Percentiles rank a stretch among this genome's conserved stretches.
Evolutionary conservation across 1,139 yeast species (phyloP).

Genomic region (Candida gigantensis): DNA sequence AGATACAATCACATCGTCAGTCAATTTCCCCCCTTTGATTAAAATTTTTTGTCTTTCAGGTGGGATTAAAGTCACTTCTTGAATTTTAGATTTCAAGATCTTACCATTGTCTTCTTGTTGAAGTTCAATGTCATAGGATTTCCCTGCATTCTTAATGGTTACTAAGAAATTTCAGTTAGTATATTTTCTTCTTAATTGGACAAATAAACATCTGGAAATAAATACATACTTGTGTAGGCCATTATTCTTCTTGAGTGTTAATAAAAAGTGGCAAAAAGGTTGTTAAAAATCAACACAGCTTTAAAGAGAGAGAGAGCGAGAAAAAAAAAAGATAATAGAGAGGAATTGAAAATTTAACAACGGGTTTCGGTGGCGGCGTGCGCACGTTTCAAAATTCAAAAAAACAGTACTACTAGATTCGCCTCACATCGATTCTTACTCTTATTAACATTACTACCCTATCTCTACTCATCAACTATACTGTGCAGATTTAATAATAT

Average conservation of each 20-base stretch:
- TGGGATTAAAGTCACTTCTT: constrained; percentile 76
- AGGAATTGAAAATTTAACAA: background rate
- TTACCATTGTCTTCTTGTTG: constrained; percentile 58
- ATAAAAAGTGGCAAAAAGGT: constrained; percentile 1
- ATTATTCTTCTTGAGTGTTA: background rate
- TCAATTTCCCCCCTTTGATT: constrained; percentile 84
- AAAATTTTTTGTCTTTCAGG: constrained; percentile 86
- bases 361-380: no score
- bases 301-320: background rate
- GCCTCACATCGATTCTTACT: no score
- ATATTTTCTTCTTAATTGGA: background rate
- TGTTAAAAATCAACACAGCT: background rate
- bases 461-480: constrained; percentile 26
- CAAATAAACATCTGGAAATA: no score
- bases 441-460: no score
- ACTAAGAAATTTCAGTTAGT: constrained; percentile 18
- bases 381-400: no score
- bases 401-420: no score
- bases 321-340: background rate
- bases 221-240: constrained; percentile 9
- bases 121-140: constrained; percentile 69
- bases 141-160: constrained; percentile 82
- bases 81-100: constrained; percentile 72
- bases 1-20: constrained; percentile 54
- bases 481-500: constrained; percentile 72